A percentile compares a stretch with the other conserved stretches of the same genome.
Conservation (phyloP, 1,284 basidiomycete genomes). For the Moesziomyces aphidis region DNA sequence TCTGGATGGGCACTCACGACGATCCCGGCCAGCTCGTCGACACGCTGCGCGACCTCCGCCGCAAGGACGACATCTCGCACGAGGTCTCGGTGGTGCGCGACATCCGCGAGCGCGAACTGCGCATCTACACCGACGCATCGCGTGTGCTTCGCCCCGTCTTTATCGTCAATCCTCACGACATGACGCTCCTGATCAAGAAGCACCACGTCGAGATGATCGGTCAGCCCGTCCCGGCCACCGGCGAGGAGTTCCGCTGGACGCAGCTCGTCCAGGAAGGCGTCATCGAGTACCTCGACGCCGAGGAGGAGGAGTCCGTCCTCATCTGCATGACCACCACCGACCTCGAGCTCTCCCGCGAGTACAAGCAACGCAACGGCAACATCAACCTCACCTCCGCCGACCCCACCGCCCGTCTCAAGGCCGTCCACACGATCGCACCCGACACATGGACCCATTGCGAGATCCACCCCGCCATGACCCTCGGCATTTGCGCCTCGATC, state of each 20-base stretch:
- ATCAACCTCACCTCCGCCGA: constrained; percentile 79
- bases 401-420: constrained; percentile 82
- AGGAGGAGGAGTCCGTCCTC: constrained; percentile 99
- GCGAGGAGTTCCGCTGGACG: constrained; percentile 78
- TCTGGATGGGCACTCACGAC: constrained; percentile 99
- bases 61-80: constrained; percentile 94
- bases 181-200: constrained; percentile 80
- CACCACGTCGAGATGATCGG: constrained; percentile 82
- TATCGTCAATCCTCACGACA: constrained; percentile 86
- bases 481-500: constrained; percentile 97
- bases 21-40: constrained; percentile 91
- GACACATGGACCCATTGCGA: constrained; percentile 95
- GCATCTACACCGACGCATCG: constrained; percentile 95
- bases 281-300: constrained; percentile 94
- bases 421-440: constrained; percentile 58
- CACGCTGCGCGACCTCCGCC: constrained; percentile 89
- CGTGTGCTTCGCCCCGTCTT: constrained; percentile 96
- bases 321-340: constrained; percentile 99
- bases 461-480: constrained; percentile 98
- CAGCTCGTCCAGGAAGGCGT: constrained; percentile 87
- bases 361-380: constrained; percentile 71
- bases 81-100: constrained; percentile 98
- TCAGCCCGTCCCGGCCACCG: constrained; percentile 57
- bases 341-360: constrained; percentile 75
- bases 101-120: constrained; percentile 92